phyloP scores from a whole-genome alignment of 2,329 filamentous ascomycete genomes.

The Epichloe typhina region DNA sequence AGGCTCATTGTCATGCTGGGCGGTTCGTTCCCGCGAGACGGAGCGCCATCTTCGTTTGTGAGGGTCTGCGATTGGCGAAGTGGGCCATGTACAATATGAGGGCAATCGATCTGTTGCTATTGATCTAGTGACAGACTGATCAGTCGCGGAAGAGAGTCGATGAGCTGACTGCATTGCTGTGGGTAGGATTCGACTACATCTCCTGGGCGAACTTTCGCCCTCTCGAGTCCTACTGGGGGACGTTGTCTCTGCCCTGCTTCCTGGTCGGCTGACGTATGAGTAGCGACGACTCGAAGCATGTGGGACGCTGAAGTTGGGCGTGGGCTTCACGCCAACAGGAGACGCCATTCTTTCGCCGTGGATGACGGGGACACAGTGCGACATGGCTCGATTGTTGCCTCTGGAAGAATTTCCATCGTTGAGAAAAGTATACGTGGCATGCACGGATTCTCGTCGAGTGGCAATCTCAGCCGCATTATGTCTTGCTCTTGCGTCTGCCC shows the following conservation, averaged over 20 bases:
- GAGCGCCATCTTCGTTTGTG: neutral
- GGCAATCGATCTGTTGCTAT: slow-evolving; percentile 2
- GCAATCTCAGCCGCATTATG: slow-evolving; percentile 39
- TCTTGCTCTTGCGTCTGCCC: slow-evolving; percentile 28
- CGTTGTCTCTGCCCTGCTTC: slow-evolving; percentile 6
- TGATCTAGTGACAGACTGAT: slow-evolving; percentile 19
- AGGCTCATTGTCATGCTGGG: neutral
- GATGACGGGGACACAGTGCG: slow-evolving; percentile 2
- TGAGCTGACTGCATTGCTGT: slow-evolving; percentile 34
- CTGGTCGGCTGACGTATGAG: slow-evolving; percentile 24
- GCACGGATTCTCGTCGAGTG: slow-evolving; percentile 39
- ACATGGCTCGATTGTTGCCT: slow-evolving; percentile 2
- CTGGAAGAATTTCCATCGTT: slow-evolving; percentile 15
- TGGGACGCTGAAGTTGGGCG: slow-evolving; percentile 42
- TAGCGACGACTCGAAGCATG: slow-evolving; percentile 32
- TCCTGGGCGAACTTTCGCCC: neutral
- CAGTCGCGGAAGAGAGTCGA: slow-evolving; percentile 40
- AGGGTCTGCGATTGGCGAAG: neutral
- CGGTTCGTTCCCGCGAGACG: neutral
- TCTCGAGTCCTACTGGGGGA: slow-evolving; percentile 3
- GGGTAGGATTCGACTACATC: slow-evolving; percentile 25
- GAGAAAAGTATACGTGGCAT: slow-evolving; percentile 29
- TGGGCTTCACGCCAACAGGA: slow-evolving; percentile 13
- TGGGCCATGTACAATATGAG: neutral
- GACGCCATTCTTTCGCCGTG: slow-evolving; percentile 6